Evolutionary conservation across 2,329 filamentous ascomycete genomes (phyloP).

Genomic region (Rutstroemia sp.): DNA sequence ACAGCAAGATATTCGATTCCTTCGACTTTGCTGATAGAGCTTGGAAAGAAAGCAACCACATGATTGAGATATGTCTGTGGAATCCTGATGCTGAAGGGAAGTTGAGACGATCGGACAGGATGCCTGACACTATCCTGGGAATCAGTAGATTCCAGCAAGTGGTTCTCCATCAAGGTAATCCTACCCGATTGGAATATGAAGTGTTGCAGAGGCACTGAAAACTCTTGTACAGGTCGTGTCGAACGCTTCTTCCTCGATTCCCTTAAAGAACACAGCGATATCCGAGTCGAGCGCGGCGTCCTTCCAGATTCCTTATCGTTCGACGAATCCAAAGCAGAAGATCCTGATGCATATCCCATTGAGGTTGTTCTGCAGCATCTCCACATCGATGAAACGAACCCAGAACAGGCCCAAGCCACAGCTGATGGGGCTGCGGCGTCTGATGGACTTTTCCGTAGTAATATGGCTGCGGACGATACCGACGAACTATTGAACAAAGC

Average conservation of each 20-base stretch:
- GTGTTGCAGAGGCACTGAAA: background rate
- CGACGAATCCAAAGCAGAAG: constrained; percentile 42
- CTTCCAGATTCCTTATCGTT: constrained; percentile 49
- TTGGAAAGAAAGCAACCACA: constrained; percentile 60
- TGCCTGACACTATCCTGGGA: constrained; percentile 54
- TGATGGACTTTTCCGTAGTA: constrained; percentile 53
- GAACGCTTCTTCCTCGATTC: constrained; percentile 60
- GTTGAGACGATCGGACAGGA: constrained; percentile 51
- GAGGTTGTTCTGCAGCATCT: constrained; percentile 51
- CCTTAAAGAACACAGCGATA: constrained; percentile 46
- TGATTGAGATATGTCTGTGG: constrained; percentile 57
- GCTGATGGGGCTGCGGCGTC: constrained; percentile 22
- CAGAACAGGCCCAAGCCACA: constrained; percentile 35
- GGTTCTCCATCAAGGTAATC: constrained; percentile 57
- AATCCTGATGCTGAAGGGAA: constrained; percentile 53
- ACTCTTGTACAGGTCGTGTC: constrained; percentile 38
- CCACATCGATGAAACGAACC: constrained; percentile 49
- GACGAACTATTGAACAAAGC: constrained; percentile 38
- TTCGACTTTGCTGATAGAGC: constrained; percentile 59
- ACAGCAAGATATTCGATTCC: constrained; percentile 60
- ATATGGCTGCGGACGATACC: constrained; percentile 49
- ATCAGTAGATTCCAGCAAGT: constrained; percentile 58
- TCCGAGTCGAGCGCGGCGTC: constrained; percentile 52
- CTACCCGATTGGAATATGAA: background rate
- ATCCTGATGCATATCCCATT: constrained; percentile 50